These are phyloP conservation scores for Leccinum griseonigrum DNA, from an alignment of 1,284 basidiomycete genomes.

Conservation along the genomic window DNA sequence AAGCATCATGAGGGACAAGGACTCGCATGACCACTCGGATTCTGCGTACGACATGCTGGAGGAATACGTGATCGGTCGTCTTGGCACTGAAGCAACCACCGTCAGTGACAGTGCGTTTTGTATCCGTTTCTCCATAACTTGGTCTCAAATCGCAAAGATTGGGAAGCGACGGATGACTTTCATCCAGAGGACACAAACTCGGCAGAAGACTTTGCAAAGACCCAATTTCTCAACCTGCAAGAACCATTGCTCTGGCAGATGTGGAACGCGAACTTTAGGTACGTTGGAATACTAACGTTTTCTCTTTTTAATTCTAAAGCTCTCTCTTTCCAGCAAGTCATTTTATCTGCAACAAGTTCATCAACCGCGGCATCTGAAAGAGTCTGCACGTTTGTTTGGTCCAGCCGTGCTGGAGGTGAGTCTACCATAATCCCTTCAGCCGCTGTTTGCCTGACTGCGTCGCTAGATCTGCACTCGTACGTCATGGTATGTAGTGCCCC, in stretches of 20 bases:
- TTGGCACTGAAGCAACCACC: conserved; percentile 74
- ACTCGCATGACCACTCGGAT: conserved; percentile 92
- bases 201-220: conserved; percentile 78
- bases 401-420: conserved; percentile 78
- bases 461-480: conserved; percentile 80
- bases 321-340: conserved; percentile 61
- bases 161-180: conserved; percentile 86
- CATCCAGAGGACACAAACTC: conserved; percentile 85
- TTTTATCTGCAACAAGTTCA: conserved; percentile 98
- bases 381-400: conserved; percentile 88
- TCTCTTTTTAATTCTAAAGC: not conserved
- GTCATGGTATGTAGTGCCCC: conserved; percentile 92
- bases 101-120: conserved; percentile 71
- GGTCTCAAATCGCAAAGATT: conserved; percentile 49
- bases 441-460: conserved; percentile 4
- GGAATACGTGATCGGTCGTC: conserved; percentile 80
- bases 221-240: conserved; percentile 90
- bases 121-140: not conserved
- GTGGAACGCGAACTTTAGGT: conserved; percentile 81
- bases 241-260: conserved; percentile 86
- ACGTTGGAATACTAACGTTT: not conserved
- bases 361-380: conserved; percentile 87
- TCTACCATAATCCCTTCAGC: not conserved
- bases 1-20: conserved; percentile 76
- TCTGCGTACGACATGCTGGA: conserved; percentile 91